Evolutionary conservation across 2,329 filamentous ascomycete genomes (phyloP).

Genomic region (Periglandula ipomoeae): DNA sequence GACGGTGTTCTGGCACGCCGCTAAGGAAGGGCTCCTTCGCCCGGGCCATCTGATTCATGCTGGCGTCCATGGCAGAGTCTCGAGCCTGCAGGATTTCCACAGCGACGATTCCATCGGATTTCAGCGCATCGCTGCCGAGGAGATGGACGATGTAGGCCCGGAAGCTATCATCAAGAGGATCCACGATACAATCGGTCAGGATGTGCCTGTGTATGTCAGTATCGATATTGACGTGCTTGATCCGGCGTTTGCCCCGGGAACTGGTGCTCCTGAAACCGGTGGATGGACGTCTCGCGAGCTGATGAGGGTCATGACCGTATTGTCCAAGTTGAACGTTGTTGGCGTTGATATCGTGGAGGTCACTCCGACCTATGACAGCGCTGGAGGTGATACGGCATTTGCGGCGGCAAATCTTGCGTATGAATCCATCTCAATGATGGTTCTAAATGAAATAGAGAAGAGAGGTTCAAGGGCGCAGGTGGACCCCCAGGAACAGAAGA

Average conservation of each 20-base stretch:
- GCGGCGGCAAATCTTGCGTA: slow-evolving; percentile 72
- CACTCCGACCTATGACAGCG: slow-evolving; percentile 69
- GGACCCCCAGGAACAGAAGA: no score
- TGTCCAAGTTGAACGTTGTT: slow-evolving; percentile 61
- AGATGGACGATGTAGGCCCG: slow-evolving; percentile 64
- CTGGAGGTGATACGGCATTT: slow-evolving; percentile 65
- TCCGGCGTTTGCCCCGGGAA: slow-evolving; percentile 69
- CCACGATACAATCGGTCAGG: slow-evolving; percentile 61
- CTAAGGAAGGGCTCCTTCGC: slow-evolving; percentile 64
- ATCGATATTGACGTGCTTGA: slow-evolving; percentile 82
- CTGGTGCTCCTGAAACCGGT: slow-evolving; percentile 67
- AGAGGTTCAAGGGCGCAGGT: no score
- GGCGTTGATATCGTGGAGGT: slow-evolving; percentile 68
- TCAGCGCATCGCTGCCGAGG: slow-evolving; percentile 63
- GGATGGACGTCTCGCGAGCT: slow-evolving; percentile 69
- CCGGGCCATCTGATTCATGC: slow-evolving; percentile 67
- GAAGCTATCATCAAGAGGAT: slow-evolving; percentile 74
- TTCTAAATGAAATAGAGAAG: not conserved
- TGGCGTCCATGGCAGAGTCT: slow-evolving; percentile 61
- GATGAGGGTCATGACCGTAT: slow-evolving; percentile 58
- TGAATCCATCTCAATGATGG: slow-evolving; percentile 49
- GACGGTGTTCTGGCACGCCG: slow-evolving; percentile 77
- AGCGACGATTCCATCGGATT: slow-evolving; percentile 68
- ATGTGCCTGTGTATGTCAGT: slow-evolving; percentile 68
- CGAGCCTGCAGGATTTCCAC: slow-evolving; percentile 57